phyloP scores from a whole-genome alignment of 2,329 filamentous ascomycete species.

The Alternaria alternata region DNA sequence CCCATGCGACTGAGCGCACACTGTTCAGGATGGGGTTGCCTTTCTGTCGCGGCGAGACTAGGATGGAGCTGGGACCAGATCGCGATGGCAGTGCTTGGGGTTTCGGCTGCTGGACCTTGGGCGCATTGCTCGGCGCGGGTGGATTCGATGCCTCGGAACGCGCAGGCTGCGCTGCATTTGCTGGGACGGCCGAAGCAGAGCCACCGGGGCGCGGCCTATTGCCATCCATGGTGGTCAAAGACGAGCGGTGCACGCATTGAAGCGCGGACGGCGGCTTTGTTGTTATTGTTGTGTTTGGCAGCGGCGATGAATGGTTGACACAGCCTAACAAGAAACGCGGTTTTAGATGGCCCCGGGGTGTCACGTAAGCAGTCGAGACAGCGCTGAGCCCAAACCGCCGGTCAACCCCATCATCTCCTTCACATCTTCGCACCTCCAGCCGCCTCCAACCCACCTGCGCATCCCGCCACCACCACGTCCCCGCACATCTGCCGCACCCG shows the following conservation, averaged over 20 bases:
- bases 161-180: constrained; percentile 10
- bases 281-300: constrained; percentile 2
- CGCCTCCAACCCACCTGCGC: constrained; percentile 22
- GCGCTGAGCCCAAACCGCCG: constrained; percentile 23
- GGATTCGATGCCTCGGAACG: constrained; percentile 9
- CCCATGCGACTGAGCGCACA: constrained; percentile 86
- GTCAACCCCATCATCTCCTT: constrained; percentile 22
- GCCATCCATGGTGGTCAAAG: constrained; percentile 45
- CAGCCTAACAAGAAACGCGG: constrained; percentile 13
- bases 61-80: constrained; percentile 75
- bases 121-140: constrained; percentile 28
- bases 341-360: constrained; percentile 8
- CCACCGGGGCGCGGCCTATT: constrained; percentile 24
- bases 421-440: constrained; percentile 20
- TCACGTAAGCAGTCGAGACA: constrained; percentile 23
- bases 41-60: constrained; percentile 91
- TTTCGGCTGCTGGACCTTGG: constrained; percentile 79
- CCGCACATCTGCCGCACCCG: constrained; percentile 11
- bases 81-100: constrained; percentile 81
- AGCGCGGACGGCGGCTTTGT: constrained; percentile 1
- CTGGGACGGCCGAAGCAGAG: constrained; percentile 15
- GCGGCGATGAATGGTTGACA: constrained; percentile 9
- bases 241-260: constrained; percentile 27
- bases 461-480: constrained; percentile 6
- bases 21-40: constrained; percentile 90